A percentile compares a stretch with the other conserved stretches of the same genome.
phyloP scores from a whole-genome alignment of 2,329 filamentous ascomycete species.

The Fusarium veterinarium region DNA sequence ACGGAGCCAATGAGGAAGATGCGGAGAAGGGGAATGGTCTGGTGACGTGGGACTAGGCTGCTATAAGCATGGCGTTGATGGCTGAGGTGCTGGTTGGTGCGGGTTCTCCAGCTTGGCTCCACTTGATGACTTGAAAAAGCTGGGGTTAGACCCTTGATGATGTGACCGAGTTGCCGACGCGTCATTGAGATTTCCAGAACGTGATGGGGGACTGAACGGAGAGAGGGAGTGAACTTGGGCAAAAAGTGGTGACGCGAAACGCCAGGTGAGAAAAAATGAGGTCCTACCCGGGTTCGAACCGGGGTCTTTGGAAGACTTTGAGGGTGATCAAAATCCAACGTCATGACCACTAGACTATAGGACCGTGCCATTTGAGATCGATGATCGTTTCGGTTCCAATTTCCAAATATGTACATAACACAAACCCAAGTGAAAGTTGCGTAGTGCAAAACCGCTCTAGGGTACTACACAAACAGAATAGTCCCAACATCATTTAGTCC shows the following conservation, averaged over 20 bases:
- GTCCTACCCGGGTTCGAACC: constrained; percentile 32
- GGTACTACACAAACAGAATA: neutral
- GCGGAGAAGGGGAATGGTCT: neutral
- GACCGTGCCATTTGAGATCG: neutral
- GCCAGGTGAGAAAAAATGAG: neutral
- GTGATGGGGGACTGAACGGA: too few species aligned
- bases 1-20: neutral
- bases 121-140: neutral
- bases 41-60: neutral
- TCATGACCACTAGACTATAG: constrained; percentile 33
- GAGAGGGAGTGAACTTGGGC: neutral
- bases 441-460: rapidly evolving
- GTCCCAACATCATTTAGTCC: rapidly evolving
- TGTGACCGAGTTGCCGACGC: neutral
- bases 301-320: constrained; percentile 27
- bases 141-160: constrained; percentile 4
- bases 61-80: neutral
- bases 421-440: rapidly evolving
- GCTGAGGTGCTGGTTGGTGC: neutral
- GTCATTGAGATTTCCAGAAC: neutral
- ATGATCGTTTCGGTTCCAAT: rapidly evolving
- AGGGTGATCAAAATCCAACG: constrained; percentile 21
- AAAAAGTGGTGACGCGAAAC: neutral
- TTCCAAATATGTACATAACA: rapidly evolving
- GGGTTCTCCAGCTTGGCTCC: neutral